Percentiles rank a stretch among this genome's conserved stretches.
phyloP scores from a whole-genome alignment of 2,329 filamentous ascomycete genomes.

The Cladosporium sp. region DNA sequence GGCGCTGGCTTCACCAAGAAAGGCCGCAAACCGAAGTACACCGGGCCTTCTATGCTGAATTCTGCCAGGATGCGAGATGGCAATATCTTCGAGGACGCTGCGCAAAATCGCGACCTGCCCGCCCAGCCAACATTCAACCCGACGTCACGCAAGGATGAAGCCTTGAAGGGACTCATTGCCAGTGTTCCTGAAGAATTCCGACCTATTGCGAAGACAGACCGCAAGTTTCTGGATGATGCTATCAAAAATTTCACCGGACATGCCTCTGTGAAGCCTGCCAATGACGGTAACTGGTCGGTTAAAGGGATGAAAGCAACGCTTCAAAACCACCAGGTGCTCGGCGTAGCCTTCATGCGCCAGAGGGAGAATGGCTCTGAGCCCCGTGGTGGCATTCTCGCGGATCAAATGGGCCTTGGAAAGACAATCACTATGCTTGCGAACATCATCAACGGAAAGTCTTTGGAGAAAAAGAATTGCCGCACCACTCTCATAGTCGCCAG shows the following conservation, averaged over 20 bases:
- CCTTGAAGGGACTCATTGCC: conserved; percentile 43
- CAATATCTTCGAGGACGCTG: conserved; percentile 30
- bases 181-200: conserved; percentile 41
- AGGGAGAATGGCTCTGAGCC: conserved; percentile 47
- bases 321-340: conserved; percentile 52
- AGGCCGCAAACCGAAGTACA: background rate
- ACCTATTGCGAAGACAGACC: conserved; percentile 39
- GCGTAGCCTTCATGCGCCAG: background rate
- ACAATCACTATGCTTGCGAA: conserved; percentile 66
- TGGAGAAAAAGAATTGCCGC: conserved; percentile 23
- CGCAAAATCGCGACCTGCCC: conserved; percentile 21
- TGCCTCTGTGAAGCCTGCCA: conserved; percentile 37
- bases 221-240: conserved; percentile 39
- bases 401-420: conserved; percentile 73
- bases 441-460: conserved; percentile 42
- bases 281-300: conserved; percentile 44
- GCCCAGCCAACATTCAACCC: conserved; percentile 27
- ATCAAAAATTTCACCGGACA: conserved; percentile 43
- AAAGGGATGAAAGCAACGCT: conserved; percentile 51
- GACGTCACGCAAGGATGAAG: conserved; percentile 29
- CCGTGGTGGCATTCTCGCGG: conserved; percentile 77
- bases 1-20: too few relatives aligned
- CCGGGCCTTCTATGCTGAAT: background rate
- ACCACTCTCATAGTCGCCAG: conserved; percentile 48
- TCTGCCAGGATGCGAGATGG: conserved; percentile 19